phyloP scores from a whole-genome alignment of 495 filamentous ascomycete genomes.

The Penicillium psychrofluorescens region DNA sequence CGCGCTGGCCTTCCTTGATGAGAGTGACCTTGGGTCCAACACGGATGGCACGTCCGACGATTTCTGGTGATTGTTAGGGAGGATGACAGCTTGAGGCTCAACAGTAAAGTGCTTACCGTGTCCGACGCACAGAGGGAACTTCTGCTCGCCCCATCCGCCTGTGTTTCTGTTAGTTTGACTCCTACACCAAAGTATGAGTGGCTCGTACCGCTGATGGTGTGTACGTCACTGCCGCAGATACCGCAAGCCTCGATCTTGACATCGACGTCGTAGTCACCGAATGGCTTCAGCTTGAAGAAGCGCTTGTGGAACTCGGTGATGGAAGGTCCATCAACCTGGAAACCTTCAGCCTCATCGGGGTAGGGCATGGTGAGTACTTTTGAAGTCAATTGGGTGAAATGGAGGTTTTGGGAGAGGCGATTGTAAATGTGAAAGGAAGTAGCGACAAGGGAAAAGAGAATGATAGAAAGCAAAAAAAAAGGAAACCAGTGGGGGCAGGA shows the following conservation, averaged over 20 bases:
- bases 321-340: conserved; percentile 56
- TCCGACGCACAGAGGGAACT: conserved; percentile 64
- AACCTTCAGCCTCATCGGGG: conserved; percentile 70
- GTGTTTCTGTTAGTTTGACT: not conserved
- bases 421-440: not conserved
- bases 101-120: conserved; percentile 34
- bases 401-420: not conserved
- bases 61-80: conserved; percentile 32
- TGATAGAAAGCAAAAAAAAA: not conserved
- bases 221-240: conserved; percentile 73
- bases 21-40: conserved; percentile 60
- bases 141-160: conserved; percentile 66
- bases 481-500: conserved; percentile 1
- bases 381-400: not conserved
- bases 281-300: conserved; percentile 69
- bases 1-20: conserved; percentile 67
- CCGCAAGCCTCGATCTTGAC: conserved; percentile 68
- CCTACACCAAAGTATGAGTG: too few species aligned
- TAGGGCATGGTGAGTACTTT: conserved; percentile 52
- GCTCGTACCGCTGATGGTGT: conserved; percentile 55
- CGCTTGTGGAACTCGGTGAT: conserved; percentile 59
- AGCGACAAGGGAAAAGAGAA: not conserved
- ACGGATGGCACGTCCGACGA: conserved; percentile 63
- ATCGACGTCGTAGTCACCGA: conserved; percentile 69
- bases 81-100: not conserved